Base-by-base conservation (phyloP, 139 green algal genomes). In the Tetradesmus lagerheimii region DNA sequence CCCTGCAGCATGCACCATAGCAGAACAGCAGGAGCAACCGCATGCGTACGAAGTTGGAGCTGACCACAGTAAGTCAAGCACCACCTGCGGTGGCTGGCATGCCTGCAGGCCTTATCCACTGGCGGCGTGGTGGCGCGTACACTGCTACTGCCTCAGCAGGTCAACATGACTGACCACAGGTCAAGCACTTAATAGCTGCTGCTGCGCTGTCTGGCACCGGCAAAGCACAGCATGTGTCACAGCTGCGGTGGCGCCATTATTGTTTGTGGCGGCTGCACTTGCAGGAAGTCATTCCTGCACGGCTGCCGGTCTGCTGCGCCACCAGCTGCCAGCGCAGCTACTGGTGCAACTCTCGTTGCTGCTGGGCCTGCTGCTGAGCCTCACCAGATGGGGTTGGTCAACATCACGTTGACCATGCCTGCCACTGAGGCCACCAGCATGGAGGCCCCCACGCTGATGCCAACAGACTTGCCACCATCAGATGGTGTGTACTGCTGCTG, bases 341-440 rank as follows among this genome's bases (percentile, higher is more conserved):
- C 47, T 62, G 8, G 4, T 71, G 57, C 57, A 29, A 37, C 18
- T 20, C 4, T 27, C 14, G 66, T 27, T 76, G n/a, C 67, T 78
- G 67, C 31, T 45, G 76, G 12, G 15, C 18, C 74, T 85, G 25
- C 41, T 67, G 25, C 25, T 67, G 39, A 29, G 23, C 9, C 84
- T 57, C 84, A 88, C 85, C 85, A 89, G 71, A 89, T 91, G 76
- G 88, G 98, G 87, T 97, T 99, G 83, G 98, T 99, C 6, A 96
- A 85, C 91, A 98, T 87, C 78, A 99, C 97, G 83, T 99, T 99
- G 47, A 94, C 92, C 74, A 89, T 94, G 38, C 97, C 97, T 8
- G 97, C 96, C 50, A 97, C 53, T 16, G 93, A 92, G 0, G 97
- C 97, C 50, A 99, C 94, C 18, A 95, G 35, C 75, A 99, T 89